These are phyloP conservation scores for Cryphonectria japonica DNA, from an alignment of 2,329 filamentous ascomycete species.

Conservation along the genomic window DNA sequence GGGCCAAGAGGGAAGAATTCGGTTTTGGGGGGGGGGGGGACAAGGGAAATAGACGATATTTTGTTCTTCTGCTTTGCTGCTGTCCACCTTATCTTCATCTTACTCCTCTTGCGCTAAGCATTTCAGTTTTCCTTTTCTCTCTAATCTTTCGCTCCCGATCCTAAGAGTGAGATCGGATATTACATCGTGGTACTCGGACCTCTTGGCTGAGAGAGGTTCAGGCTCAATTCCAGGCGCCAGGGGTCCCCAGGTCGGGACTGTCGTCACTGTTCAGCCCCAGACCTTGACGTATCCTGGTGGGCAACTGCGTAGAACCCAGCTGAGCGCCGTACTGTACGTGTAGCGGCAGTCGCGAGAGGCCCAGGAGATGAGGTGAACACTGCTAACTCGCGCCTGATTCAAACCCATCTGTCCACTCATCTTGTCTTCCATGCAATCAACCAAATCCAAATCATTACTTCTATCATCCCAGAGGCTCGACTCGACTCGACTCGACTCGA, in stretches of 20 bases:
- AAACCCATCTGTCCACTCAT: background rate
- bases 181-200: background rate
- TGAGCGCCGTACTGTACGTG: background rate
- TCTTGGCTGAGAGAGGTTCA: background rate
- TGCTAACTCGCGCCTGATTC: background rate
- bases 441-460: background rate
- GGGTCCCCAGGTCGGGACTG: conserved; percentile 10
- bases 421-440: background rate
- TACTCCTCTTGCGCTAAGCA: background rate
- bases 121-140: background rate
- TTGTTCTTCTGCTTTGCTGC: background rate
- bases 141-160: background rate
- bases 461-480: background rate
- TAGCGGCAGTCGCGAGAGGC: background rate
- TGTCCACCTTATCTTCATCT: background rate
- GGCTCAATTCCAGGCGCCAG: background rate
- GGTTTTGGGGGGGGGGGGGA: too few relatives aligned
- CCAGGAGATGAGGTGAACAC: background rate
- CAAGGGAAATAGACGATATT: too few relatives aligned
- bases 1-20: too few relatives aligned
- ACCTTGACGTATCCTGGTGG: background rate
- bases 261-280: conserved; percentile 4
- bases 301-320: background rate
- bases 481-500: background rate
- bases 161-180: background rate